Conservation (phyloP, 1,284 basidiomycete species). For the Chalciporus sp. region DNA sequence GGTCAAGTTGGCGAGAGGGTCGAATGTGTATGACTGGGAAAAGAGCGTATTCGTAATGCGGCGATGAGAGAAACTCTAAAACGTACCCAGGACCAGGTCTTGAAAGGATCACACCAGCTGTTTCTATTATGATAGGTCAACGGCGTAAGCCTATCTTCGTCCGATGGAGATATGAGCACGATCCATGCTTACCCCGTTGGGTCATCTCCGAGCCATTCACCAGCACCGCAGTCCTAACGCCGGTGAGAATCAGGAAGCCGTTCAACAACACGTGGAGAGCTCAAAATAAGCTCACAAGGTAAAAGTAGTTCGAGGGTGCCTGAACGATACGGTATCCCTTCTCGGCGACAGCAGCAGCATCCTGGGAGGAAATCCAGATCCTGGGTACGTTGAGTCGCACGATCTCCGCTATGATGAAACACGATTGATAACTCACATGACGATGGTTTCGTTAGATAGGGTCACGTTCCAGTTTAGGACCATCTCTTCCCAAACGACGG, state of each 20-base stretch:
- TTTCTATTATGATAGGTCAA: constrained; percentile 32
- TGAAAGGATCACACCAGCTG: constrained; percentile 59
- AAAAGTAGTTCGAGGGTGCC: constrained; percentile 74
- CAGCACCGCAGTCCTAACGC: constrained; percentile 76
- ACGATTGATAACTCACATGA: constrained; percentile 45
- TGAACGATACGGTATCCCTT: constrained; percentile 68
- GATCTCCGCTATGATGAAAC: neutral
- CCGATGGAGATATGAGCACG: neutral
- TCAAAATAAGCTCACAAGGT: constrained; percentile 53
- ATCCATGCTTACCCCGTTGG: constrained; percentile 40
- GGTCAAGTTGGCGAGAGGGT: constrained; percentile 50
- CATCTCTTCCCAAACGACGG: constrained; percentile 77
- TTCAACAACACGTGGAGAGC: constrained; percentile 2
- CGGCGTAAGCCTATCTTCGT: constrained; percentile 8
- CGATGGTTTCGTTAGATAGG: constrained; percentile 66
- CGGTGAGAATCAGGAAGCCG: neutral
- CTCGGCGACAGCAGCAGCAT: constrained; percentile 59
- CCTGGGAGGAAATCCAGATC: constrained; percentile 71
- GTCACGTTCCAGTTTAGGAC: constrained; percentile 65
- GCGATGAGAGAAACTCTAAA: neutral
- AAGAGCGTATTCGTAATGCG: neutral
- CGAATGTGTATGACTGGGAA: constrained; percentile 51
- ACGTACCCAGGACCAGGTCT: constrained; percentile 52
- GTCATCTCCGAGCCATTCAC: constrained; percentile 73
- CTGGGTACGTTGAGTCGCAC: constrained; percentile 19